These are phyloP conservation scores for Adiantum capillusveneris DNA, from an alignment of 75 land plant genomes.

Conservation along the genomic window DNA sequence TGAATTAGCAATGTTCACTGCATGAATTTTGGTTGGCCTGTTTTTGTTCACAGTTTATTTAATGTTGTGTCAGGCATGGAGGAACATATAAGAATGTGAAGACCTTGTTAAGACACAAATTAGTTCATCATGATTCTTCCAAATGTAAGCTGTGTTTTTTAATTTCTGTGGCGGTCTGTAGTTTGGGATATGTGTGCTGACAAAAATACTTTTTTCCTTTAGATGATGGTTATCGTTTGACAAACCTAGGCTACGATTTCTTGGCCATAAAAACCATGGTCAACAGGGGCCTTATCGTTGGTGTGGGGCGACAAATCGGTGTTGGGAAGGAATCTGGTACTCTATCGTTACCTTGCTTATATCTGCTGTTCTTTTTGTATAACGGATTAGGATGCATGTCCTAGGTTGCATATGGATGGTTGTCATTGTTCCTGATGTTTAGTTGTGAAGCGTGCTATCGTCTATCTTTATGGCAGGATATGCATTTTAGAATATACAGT, in stretches of 20 bases:
- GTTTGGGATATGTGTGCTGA: too few relatives aligned
- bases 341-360: too few relatives aligned
- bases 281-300: slow-evolving; percentile 78
- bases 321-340: slow-evolving; percentile 98
- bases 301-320: slow-evolving; percentile 95
- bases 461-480: too few relatives aligned
- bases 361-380: too few relatives aligned
- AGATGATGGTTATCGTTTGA: slow-evolving; percentile 96
- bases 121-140: slow-evolving; percentile 90
- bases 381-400: too few relatives aligned
- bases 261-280: slow-evolving; percentile 94
- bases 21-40: background rate
- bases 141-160: slow-evolving; percentile 43
- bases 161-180: background rate
- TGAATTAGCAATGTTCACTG: background rate
- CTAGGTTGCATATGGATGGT: too few relatives aligned
- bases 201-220: slow-evolving; percentile 6
- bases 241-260: slow-evolving; percentile 92
- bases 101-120: slow-evolving; percentile 71
- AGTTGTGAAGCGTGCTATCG: too few relatives aligned
- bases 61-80: slow-evolving; percentile 56
- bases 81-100: slow-evolving; percentile 88
- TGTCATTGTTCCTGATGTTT: too few relatives aligned
- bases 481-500: too few relatives aligned
- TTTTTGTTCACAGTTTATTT: background rate